Base-by-base conservation (phyloP, 1,139 yeast species). In the Diutina ranongensis region DNA sequence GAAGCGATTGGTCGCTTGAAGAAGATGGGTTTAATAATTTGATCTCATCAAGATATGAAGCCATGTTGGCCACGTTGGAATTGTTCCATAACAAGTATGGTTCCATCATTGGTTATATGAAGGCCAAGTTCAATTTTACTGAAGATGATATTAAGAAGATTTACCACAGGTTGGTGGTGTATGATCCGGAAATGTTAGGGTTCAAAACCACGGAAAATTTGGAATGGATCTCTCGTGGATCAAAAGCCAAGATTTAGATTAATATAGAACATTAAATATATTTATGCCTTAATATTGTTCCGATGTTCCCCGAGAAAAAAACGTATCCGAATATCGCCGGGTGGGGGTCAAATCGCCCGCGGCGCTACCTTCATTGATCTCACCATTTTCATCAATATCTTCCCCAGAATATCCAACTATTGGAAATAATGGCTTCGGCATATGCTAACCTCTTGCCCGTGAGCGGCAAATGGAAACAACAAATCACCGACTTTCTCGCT, bases 381-480 rank as follows among this genome's bases (percentile, higher is more conserved):
- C 28, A 25, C 28, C 28, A 25, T 7, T 25, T 10, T 7, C 28
- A 5, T 25, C 28, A 25, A 15, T 32, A 7, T 13, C 34, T 15
- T 13, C 16, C 16, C 34, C 34, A 25, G 28, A 25, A 5, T 25
- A 25, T 15, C 34, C n/a, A n/a, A n/a, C n/a, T n/a, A n/a, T n/a
- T n/a, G n/a, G n/a, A n/a, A n/a, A n/a, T n/a, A 31, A 38, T 38
- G 42, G 12, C 32, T 21, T 25, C 28, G 31, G 25, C 25, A n/a
- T 69, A 65, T 60, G 72, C 75, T 18, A 75, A 82, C 55, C 71
- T 85, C 35, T 70, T 88, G 40, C 95, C 96, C 0, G 66, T 72
- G 18, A 78, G 74, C 50, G 92, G 95, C 4, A 65, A 66, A 45
- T 88, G 97, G 97, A 86, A 79, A 59, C 74, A 74, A 47, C 82